Percentiles rank a stretch among this genome's conserved stretches.
Conservation (phyloP, 345 rosid genomes). For the Salix exigua region DNA sequence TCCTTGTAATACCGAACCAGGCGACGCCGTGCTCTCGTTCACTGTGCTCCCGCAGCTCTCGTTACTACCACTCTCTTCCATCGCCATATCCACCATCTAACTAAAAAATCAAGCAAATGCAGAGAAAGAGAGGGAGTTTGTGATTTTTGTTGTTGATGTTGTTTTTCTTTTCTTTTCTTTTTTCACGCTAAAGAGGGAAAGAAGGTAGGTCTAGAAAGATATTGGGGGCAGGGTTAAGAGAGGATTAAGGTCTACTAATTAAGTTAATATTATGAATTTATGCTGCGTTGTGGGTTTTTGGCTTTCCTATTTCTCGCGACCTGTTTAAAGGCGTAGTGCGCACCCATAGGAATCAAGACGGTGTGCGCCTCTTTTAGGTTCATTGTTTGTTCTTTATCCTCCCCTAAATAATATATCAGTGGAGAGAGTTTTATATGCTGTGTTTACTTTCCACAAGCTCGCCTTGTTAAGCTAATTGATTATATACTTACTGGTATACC, state of each 20-base stretch:
- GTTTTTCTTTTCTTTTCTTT: not conserved
- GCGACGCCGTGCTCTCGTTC: conserved; percentile 28
- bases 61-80: conserved; percentile 40
- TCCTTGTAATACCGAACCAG: conserved; percentile 30
- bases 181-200: not conserved
- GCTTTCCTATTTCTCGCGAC: not conserved
- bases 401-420: not conserved
- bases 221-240: not conserved
- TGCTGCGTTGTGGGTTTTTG: not conserved
- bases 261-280: not conserved
- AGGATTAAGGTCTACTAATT: not conserved
- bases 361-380: not conserved
- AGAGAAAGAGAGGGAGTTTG: not conserved
- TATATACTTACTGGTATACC: not conserved
- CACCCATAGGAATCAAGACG: conserved; percentile 12
- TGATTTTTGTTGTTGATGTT: not conserved
- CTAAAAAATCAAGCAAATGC: not conserved
- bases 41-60: conserved; percentile 66
- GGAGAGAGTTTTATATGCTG: not conserved
- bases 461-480: not conserved
- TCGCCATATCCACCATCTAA: conserved; percentile 32
- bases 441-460: not conserved
- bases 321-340: conserved; percentile 29
- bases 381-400: not conserved
- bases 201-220: not conserved